Evolutionary conservation across 495 filamentous ascomycete species (phyloP).

Genomic region (Podospora comata): DNA sequence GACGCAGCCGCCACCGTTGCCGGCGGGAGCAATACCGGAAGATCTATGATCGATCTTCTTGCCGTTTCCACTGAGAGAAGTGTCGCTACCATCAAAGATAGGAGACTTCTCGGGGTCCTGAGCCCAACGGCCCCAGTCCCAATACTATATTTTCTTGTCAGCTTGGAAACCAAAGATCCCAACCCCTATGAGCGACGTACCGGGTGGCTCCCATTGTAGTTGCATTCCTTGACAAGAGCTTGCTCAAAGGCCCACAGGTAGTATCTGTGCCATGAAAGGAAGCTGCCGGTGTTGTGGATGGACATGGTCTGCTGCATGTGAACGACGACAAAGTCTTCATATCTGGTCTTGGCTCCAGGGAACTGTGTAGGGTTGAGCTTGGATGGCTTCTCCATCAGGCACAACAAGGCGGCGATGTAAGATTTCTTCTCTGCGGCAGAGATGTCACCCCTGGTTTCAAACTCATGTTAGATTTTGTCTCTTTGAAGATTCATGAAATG

Average conservation of each 20-base stretch:
- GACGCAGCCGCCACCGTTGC: constrained; percentile 69
- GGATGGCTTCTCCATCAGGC: constrained; percentile 56
- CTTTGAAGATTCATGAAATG: background rate
- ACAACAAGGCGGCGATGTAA: constrained; percentile 64
- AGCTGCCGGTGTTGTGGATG: constrained; percentile 64
- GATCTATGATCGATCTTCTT: constrained; percentile 35
- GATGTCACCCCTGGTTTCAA: constrained; percentile 48
- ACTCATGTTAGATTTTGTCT: background rate
- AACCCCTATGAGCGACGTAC: constrained; percentile 16
- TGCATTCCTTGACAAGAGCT: constrained; percentile 63
- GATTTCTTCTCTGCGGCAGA: constrained; percentile 47
- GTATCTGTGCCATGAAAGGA: constrained; percentile 71
- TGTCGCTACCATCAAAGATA: constrained; percentile 61
- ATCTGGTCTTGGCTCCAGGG: constrained; percentile 42
- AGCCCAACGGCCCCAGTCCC: constrained; percentile 60
- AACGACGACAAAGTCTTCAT: constrained; percentile 66
- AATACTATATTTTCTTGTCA: constrained; percentile 42
- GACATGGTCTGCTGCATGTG: constrained; percentile 62
- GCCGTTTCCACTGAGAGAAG: constrained; percentile 63
- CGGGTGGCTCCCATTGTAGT: constrained; percentile 54
- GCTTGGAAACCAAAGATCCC: background rate
- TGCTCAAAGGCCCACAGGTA: constrained; percentile 62
- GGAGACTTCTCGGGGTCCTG: constrained; percentile 53
- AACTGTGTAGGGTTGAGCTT: constrained; percentile 38
- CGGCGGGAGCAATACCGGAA: constrained; percentile 39